Evolutionary conservation across 1,139 yeast genomes (phyloP).

Genomic region (Taphrina flavorubra): DNA sequence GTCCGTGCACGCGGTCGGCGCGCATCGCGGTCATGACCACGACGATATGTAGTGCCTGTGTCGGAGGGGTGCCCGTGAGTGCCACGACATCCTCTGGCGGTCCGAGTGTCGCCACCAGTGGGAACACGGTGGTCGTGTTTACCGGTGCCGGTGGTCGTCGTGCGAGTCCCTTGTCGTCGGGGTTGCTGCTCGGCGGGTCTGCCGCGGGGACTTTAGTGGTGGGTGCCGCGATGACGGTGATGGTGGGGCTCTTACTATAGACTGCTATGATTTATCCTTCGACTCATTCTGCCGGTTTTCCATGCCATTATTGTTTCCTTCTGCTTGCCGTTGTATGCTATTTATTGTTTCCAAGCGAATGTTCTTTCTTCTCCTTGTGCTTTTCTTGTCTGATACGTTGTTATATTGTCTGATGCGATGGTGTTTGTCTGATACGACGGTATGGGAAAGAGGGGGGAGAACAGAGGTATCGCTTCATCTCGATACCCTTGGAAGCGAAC

Average conservation of each 20-base stretch:
- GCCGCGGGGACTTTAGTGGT: background rate
- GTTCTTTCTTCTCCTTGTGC: too few species aligned
- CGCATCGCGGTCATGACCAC: constrained; percentile 17
- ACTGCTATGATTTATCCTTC: background rate
- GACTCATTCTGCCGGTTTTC: background rate
- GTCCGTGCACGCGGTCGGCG: constrained; percentile 30
- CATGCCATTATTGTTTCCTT: background rate
- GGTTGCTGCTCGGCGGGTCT: background rate
- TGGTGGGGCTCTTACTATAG: background rate
- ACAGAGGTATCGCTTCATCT: constrained; percentile 34
- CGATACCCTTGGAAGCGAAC: constrained; percentile 32
- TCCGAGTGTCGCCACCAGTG: constrained; percentile 16
- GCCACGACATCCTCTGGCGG: background rate
- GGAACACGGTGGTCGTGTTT: constrained; percentile 11
- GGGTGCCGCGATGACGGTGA: constrained; percentile 3
- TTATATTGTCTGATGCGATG: too few species aligned
- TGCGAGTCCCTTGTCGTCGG: too few species aligned
- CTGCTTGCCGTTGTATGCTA: background rate
- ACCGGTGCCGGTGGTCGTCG: constrained; percentile 1
- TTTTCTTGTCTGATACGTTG: too few species aligned
- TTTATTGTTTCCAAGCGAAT: too few species aligned
- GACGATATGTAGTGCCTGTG: constrained; percentile 23
- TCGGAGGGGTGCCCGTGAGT: constrained; percentile 5
- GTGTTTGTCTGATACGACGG: too few species aligned
- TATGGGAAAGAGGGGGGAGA: background rate